Evolutionary conservation across 192 early-diverging fungal genomes (phyloP).

Genomic region (Coemansia sp.): DNA sequence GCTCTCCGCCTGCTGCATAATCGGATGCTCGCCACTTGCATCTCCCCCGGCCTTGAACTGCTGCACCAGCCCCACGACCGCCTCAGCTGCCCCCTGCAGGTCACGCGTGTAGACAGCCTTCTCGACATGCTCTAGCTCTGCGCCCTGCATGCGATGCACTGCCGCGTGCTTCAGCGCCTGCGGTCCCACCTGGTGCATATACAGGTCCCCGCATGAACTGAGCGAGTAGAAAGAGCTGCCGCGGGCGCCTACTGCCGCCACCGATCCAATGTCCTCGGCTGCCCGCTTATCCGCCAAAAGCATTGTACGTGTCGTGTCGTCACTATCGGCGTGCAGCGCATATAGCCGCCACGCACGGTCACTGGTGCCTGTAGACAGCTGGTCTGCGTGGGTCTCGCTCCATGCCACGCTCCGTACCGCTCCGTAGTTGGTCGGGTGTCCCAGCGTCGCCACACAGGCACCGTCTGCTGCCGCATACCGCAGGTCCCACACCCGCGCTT

Average conservation of each 20-base stretch:
- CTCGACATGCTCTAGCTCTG: constrained; percentile 12
- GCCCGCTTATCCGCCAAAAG: constrained; percentile 34
- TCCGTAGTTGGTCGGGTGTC: constrained; percentile 31
- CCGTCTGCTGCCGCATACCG: constrained; percentile 56
- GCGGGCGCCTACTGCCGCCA: constrained; percentile 28
- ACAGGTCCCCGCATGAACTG: constrained; percentile 50
- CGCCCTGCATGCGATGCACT: constrained; percentile 9
- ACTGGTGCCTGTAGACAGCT: constrained; percentile 58
- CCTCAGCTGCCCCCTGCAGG: constrained; percentile 28
- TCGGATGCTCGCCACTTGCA: background rate
- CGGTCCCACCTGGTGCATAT: constrained; percentile 34
- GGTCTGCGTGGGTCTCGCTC: constrained; percentile 67
- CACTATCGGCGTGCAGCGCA: constrained; percentile 25
- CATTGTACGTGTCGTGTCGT: background rate
- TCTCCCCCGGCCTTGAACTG: background rate
- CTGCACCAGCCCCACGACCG: constrained; percentile 17
- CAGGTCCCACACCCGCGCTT: constrained; percentile 71
- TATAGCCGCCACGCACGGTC: constrained; percentile 62
- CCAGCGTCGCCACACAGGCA: constrained; percentile 21
- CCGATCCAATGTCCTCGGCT: constrained; percentile 45
- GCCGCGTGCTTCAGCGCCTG: constrained; percentile 11
- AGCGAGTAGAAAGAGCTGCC: constrained; percentile 41
- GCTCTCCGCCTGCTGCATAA: constrained; percentile 5
- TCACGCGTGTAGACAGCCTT: constrained; percentile 39
- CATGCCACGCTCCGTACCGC: constrained; percentile 52